Evolutionary conservation across 306 rosid species (phyloP), one percentile per base, ranked within the genome.

Genomic region (Vicia faba): DNA sequence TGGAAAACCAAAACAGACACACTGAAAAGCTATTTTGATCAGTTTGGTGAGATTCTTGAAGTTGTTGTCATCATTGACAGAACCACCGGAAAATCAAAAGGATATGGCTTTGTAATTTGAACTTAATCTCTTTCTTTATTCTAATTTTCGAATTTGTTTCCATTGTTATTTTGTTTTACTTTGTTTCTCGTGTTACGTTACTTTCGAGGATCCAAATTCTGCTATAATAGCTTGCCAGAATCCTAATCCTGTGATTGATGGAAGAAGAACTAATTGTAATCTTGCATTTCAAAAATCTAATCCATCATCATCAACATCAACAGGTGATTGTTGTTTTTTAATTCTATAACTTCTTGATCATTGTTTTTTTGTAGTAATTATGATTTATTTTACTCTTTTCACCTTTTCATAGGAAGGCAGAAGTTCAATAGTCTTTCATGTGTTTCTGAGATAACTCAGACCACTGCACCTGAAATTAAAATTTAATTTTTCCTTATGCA

Each of bases 231-330:
- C 97, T 10, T 88, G 92, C 56, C 78, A 70, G 12, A 74, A 88
- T 77, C 92, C 90, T 0, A 72, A 73, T 50, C 95, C 97, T 7
- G 66, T 79, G 18, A 91, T 91, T 64, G 92, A 86, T 79, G 95
- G 92, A 43, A 84, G 97, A 58, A 84, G 84, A 16, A 91, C 97
- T 15, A 91, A 91, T 45, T 78, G 81, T 75, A 75, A 86, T 73
- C 59, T 84, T 56, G 84, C 84, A 6, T 76, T 70, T 55, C 50
- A 74, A 23, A 84, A 71, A 69, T 31, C 70, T 70, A 78, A 48
- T 63, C 58, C 75, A 55, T 70, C 83, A 31, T 9, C 83, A 31
- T 11, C n/a, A n/a, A n/a, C 77, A 41, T n/a, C n/a, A 40, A 76
- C n/a, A 72, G 82, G 87, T 83, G 33, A 51, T 51, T n/a, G n/a